phyloP scores from a whole-genome alignment of 306 rosid species.

The Citrullus amarus region DNA sequence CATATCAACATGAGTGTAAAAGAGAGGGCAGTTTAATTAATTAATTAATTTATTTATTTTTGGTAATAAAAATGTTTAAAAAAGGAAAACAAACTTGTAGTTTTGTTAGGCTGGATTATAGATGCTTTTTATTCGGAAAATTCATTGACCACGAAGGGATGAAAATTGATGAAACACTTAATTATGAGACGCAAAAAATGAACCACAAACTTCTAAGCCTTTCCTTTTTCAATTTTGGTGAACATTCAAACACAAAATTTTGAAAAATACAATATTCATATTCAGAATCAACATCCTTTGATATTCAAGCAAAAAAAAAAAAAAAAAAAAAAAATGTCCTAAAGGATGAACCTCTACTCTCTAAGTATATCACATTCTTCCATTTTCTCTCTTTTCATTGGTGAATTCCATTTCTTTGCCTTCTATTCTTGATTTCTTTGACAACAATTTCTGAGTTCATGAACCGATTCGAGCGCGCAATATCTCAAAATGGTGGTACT shows the following conservation, averaged over 20 bases:
- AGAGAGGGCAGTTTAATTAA: too few relatives aligned
- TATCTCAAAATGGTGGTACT: constrained; percentile 55
- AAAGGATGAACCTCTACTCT: constrained; percentile 64
- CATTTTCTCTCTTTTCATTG: background rate
- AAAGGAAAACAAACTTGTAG: background rate
- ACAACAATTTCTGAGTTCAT: constrained; percentile 63
- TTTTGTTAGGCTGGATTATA: background rate
- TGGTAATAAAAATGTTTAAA: too few relatives aligned
- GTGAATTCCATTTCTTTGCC: too few relatives aligned
- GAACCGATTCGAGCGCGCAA: constrained; percentile 65
- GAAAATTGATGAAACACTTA: background rate
- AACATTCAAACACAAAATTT: too few relatives aligned
- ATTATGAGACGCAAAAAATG: background rate
- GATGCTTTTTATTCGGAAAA: background rate
- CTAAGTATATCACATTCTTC: constrained; percentile 78
- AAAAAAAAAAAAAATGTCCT: constrained; percentile 33
- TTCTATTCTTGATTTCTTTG: background rate
- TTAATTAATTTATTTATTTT: too few relatives aligned
- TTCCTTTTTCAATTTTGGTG: background rate
- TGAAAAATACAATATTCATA: too few relatives aligned
- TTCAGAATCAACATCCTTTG: constrained; percentile 53
- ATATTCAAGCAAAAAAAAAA: constrained; percentile 19
- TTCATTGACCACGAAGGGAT: background rate
- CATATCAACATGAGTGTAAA: too few relatives aligned
- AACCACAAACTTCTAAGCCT: background rate